Percentiles rank a stretch among this genome's conserved stretches.
Conservation (phyloP, 192 early-diverging fungal species). For the Geranomyces variabilis region DNA sequence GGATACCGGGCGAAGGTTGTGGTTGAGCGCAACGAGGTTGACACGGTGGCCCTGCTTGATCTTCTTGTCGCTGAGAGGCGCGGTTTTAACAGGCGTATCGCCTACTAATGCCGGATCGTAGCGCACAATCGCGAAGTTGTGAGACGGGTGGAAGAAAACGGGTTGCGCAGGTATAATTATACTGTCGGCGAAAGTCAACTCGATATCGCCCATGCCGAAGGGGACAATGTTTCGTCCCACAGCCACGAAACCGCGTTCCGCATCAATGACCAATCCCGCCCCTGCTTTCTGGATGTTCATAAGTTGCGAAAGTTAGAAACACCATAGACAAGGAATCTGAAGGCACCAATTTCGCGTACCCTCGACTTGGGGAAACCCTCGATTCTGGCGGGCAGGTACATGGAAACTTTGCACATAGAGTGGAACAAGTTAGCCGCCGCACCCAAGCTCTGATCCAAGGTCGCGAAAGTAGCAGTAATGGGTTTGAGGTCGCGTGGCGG, state of each 20-base stretch:
- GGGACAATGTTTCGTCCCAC: conserved; percentile 82
- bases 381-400: conserved; percentile 75
- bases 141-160: conserved; percentile 81
- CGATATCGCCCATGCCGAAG: conserved; percentile 75
- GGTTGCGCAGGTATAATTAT: conserved; percentile 86
- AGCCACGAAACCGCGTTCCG: conserved; percentile 76
- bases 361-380: conserved; percentile 72
- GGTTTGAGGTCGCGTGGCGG: conserved; percentile 62
- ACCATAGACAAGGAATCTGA: neutral
- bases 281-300: conserved; percentile 56
- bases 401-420: conserved; percentile 79
- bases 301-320: conserved; percentile 6
- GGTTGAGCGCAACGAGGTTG: conserved; percentile 53
- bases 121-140: conserved; percentile 83
- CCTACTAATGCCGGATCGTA: conserved; percentile 80
- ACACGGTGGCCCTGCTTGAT: conserved; percentile 66
- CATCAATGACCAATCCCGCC: conserved; percentile 79
- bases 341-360: neutral
- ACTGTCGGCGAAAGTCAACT: conserved; percentile 82
- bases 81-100: conserved; percentile 69
- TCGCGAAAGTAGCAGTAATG: conserved; percentile 72
- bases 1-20: conserved; percentile 53
- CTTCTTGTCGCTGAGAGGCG: conserved; percentile 58
- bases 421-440: conserved; percentile 75
- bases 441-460: conserved; percentile 71